Evolutionary conservation across 73 alveolate genomes (phyloP).

Genomic region (Effrenium voratum): DNA sequence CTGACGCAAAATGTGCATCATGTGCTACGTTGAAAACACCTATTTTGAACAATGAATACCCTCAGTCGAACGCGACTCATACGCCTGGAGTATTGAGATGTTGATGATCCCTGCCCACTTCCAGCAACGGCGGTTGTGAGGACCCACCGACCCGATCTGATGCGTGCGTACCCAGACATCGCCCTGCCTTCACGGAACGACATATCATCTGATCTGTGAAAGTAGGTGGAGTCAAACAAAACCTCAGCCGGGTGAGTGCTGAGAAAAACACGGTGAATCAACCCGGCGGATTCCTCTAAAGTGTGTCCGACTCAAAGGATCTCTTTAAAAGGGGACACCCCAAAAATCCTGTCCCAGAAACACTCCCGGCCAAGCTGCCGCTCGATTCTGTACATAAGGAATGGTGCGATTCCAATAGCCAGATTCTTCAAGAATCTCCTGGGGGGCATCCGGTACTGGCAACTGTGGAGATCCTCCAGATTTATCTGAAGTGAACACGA

Average conservation of each 20-base stretch:
- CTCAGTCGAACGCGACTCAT: not conserved
- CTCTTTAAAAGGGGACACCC: not conserved
- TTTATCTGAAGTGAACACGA: too few relatives aligned
- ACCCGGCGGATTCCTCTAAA: not conserved
- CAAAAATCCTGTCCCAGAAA: not conserved
- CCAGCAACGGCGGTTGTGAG: not conserved
- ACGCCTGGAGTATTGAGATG: not conserved
- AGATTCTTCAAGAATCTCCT: conserved; percentile 43
- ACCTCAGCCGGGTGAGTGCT: not conserved
- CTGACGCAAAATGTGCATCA: not conserved
- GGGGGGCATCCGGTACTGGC: not conserved
- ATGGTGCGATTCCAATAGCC: conserved; percentile 55
- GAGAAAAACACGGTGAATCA: not conserved
- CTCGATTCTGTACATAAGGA: conserved; percentile 76
- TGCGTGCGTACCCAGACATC: not conserved
- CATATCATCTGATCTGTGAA: conserved; percentile 69
- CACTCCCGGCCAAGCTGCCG: not conserved
- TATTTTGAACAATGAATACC: not conserved
- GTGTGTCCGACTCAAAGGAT: not conserved
- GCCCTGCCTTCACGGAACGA: conserved; percentile 52
- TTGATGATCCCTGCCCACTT: not conserved
- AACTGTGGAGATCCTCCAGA: too few relatives aligned
- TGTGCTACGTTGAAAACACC: not conserved
- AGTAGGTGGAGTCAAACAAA: conserved; percentile 69
- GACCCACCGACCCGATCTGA: not conserved